Percentiles rank a stretch among this genome's conserved stretches.
Conservation (phyloP, 257 asterid species). For the Solanum pinnatisectum region DNA sequence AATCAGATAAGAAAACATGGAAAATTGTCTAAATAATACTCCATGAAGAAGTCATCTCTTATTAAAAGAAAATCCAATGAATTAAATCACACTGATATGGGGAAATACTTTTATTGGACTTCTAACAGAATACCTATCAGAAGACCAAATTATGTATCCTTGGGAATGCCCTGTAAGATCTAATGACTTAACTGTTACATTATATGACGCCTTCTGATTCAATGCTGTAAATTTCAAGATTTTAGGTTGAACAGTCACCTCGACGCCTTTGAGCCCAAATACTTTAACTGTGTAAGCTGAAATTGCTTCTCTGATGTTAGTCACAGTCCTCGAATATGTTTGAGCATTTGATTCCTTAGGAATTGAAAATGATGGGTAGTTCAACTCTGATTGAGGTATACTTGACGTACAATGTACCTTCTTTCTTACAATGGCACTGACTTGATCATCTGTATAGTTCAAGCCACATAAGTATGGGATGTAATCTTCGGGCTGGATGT, state of each 20-base stretch:
- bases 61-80: background rate
- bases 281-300: background rate
- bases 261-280: background rate
- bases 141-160: background rate
- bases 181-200: background rate
- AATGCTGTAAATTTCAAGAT: background rate
- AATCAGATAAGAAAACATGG: too few species aligned
- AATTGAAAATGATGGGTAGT: conserved; percentile 15
- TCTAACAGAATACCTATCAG: background rate
- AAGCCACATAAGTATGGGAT: conserved; percentile 3
- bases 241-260: background rate
- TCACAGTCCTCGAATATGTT: background rate
- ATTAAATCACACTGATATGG: background rate
- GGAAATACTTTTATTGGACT: background rate
- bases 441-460: background rate
- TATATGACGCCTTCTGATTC: background rate
- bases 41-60: background rate
- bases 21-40: background rate
- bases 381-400: conserved; percentile 1
- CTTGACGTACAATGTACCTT: background rate
- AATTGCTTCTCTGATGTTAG: conserved; percentile 5
- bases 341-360: background rate
- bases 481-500: background rate
- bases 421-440: background rate
- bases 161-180: background rate